These are phyloP conservation scores for Fragaria nilgerrensis DNA, from an alignment of 306 rosid species.

Conservation along the genomic window DNA sequence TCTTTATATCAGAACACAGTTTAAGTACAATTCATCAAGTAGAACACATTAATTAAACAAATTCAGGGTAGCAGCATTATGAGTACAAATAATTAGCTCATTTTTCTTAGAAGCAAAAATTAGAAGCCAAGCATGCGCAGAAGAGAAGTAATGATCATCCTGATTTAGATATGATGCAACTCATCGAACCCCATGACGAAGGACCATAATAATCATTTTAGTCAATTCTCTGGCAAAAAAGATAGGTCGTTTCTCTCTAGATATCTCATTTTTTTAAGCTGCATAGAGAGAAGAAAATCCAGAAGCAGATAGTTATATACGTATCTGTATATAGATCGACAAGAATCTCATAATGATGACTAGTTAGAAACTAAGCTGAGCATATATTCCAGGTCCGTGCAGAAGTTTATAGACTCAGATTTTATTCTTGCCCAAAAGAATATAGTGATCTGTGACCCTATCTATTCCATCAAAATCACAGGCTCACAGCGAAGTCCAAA, in stretches of 20 bases:
- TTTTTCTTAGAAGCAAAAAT: constrained; percentile 2
- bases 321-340: background rate
- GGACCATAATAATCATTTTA: constrained; percentile 34
- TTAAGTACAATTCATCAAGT: constrained; percentile 32
- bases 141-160: constrained; percentile 41
- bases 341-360: background rate
- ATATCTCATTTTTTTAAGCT: background rate
- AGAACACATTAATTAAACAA: constrained; percentile 22
- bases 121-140: constrained; percentile 52
- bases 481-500: background rate
- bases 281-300: background rate
- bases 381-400: background rate
- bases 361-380: background rate
- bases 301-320: background rate
- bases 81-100: background rate
- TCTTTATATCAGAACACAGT: constrained; percentile 12
- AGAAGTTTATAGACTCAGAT: background rate
- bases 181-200: constrained; percentile 38
- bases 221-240: background rate
- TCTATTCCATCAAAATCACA: constrained; percentile 2
- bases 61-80: background rate
- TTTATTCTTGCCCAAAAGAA: background rate
- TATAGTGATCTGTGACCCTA: background rate
- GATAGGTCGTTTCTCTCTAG: background rate
- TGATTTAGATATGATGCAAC: constrained; percentile 40